Base-by-base conservation (phyloP, 768 basidiomycete genomes). In the Russula ochroleuca region DNA sequence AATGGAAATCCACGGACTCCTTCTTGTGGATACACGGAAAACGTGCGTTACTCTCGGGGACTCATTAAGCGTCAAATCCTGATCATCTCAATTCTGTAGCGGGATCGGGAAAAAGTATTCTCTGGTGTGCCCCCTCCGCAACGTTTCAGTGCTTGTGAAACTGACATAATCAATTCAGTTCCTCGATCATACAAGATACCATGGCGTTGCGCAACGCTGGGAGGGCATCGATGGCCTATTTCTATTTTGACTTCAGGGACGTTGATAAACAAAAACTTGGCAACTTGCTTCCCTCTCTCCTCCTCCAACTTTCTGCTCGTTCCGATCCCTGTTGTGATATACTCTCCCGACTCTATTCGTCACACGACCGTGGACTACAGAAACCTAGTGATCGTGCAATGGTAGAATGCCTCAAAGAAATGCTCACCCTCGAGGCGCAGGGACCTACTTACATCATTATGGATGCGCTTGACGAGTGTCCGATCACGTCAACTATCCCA, bases 381-480 rank as follows among this genome's bases (percentile, higher is more conserved):
- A 41, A n/a, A 9, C 61, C 47, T 0, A 40, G 55, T 10, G 37
- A 31, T 51, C 50, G 31, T 5, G 47, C 33, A 14, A 37, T 35
- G 48, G 13, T 6, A 1, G 43, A 25, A 43, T 62, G 54, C 21
- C 19, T 62, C 0, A 55, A 62, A 47, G 19, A 57, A 8, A 62
- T 62, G 52, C 33, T 62, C 19, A 13, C 43, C 5, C 13, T 28
- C 33, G 52, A 15, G 17, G 23, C 6, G 5, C 23, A n/a, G 4
- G 6, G 5, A 2, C 50, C 43, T 5, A 54, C 28, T 25, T 61
- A 54, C 43, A 23, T 61, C 13, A 35, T 56, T 8, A 1, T 57
- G 4, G 61, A 62, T 33, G 61, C 35, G 0, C 35, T 62, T 1
- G 61, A 62, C 5, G 61, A 62, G 19, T 40, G 61, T 17, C 61